Percentiles rank a stretch among this genome's conserved stretches.
phyloP scores from a whole-genome alignment of 2,329 filamentous ascomycete genomes.

The Epichloe festucae region DNA sequence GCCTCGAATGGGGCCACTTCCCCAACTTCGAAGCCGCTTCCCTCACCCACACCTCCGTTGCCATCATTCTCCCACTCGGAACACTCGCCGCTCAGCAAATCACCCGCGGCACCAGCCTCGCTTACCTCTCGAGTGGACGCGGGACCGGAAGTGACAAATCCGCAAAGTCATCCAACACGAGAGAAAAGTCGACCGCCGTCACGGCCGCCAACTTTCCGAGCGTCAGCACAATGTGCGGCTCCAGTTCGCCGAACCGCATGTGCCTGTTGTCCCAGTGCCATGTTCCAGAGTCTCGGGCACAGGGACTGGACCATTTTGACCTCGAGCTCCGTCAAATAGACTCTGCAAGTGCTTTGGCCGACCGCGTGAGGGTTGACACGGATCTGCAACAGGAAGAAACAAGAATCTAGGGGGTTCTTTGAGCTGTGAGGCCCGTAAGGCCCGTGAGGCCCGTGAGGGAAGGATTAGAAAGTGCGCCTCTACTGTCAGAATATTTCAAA shows the following conservation, averaged over 20 bases:
- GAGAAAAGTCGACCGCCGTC: conserved; percentile 4
- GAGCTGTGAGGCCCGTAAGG: neutral
- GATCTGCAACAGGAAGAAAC: conserved; percentile 21
- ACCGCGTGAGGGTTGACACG: conserved; percentile 9
- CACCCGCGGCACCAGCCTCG: conserved; percentile 14
- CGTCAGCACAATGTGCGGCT: conserved; percentile 4
- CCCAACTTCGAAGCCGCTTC: conserved; percentile 36
- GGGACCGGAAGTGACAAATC: neutral
- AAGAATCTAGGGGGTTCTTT: conserved; percentile 14
- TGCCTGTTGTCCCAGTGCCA: conserved; percentile 16
- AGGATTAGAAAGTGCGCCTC: too few relatives aligned
- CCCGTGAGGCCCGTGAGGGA: neutral
- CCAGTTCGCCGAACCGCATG: conserved; percentile 9
- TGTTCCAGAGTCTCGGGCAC: conserved; percentile 3
- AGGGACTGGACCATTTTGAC: conserved; percentile 14
- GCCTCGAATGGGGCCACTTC: conserved; percentile 30
- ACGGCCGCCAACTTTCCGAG: conserved; percentile 2
- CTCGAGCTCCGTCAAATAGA: conserved; percentile 21
- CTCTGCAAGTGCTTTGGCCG: conserved; percentile 8
- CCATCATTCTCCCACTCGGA: conserved; percentile 38
- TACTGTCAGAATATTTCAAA: too few relatives aligned
- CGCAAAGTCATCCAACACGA: neutral
- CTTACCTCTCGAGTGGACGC: conserved; percentile 5
- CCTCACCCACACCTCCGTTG: conserved; percentile 34
- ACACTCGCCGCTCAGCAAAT: conserved; percentile 38